Percentiles rank a stretch among this genome's conserved stretches.
Conservation (phyloP, 1,284 basidiomycete species). For the Earliella scabrosa region DNA sequence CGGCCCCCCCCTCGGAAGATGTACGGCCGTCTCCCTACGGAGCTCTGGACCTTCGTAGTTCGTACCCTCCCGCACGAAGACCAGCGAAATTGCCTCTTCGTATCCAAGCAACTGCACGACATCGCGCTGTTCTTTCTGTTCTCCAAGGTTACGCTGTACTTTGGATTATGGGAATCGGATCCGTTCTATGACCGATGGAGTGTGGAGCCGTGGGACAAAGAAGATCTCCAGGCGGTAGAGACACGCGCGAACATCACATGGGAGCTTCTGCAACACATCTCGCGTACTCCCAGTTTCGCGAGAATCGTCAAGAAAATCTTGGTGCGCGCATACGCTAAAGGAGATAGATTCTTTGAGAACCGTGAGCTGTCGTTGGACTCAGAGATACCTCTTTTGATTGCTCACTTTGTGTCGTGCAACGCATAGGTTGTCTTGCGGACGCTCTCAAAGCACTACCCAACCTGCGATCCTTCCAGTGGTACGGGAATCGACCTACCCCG, state of each 20-base stretch:
- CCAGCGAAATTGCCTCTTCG: background rate
- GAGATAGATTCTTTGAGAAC: slow-evolving; percentile 1
- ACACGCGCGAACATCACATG: background rate
- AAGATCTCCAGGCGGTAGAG: background rate
- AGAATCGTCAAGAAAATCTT: slow-evolving; percentile 11
- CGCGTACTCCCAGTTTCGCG: slow-evolving; percentile 13
- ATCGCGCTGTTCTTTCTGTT: background rate
- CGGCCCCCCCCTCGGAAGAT: too few relatives aligned
- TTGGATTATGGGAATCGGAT: background rate
- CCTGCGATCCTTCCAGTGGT: slow-evolving; percentile 14
- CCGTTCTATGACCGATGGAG: too few relatives aligned
- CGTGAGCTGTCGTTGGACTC: slow-evolving; percentile 7
- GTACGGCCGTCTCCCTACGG: slow-evolving; percentile 2
- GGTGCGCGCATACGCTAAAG: slow-evolving; percentile 6
- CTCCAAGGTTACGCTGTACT: background rate
- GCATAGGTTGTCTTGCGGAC: slow-evolving; percentile 6
- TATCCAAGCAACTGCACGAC: background rate
- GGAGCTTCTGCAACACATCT: slow-evolving; percentile 16
- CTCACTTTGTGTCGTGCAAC: background rate
- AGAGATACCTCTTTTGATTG: background rate
- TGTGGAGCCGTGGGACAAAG: too few relatives aligned
- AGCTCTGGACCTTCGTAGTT: background rate
- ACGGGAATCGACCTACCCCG: slow-evolving; percentile 3
- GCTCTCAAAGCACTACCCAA: slow-evolving; percentile 5
- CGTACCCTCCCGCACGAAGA: background rate